Percentiles rank a stretch among this genome's conserved stretches.
These are phyloP conservation scores for Russula sp. DNA, from an alignment of 768 basidiomycete genomes.

Conservation along the genomic window DNA sequence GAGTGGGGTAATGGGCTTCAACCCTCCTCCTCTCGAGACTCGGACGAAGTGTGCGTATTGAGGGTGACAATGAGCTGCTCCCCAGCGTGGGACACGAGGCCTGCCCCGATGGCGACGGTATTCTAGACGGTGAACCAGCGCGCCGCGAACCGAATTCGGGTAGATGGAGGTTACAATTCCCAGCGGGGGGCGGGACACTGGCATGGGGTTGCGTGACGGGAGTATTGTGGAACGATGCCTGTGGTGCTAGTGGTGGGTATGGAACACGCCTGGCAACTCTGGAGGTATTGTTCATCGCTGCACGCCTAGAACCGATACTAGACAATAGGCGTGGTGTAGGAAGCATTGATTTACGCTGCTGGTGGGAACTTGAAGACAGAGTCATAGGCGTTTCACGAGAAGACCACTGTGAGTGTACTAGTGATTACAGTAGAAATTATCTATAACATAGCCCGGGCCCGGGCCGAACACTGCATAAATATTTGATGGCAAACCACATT, in stretches of 20 bases:
- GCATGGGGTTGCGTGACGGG: not conserved
- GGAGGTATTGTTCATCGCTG: not conserved
- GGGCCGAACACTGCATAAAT: too few species aligned
- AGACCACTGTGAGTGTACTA: too few species aligned
- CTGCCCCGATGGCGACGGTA: not conserved
- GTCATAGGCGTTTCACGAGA: not conserved
- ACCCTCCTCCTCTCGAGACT: not conserved
- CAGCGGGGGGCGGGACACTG: not conserved
- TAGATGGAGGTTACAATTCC: not conserved
- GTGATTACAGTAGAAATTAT: too few species aligned
- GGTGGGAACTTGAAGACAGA: slow-evolving; percentile 5
- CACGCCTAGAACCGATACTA: not conserved
- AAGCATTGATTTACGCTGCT: slow-evolving; percentile 19
- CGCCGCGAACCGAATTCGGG: not conserved
- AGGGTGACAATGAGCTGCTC: not conserved
- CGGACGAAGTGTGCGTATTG: not conserved
- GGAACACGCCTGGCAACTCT: slow-evolving; percentile 10
- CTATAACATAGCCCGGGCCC: too few species aligned
- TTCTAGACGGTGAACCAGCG: slow-evolving; percentile 1
- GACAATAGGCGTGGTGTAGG: slow-evolving; percentile 12
- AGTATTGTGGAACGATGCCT: not conserved
- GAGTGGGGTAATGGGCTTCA: not conserved
- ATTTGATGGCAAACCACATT: too few species aligned
- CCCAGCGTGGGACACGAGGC: not conserved
- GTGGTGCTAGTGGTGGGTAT: not conserved